phyloP scores from a whole-genome alignment of 768 basidiomycete species.

The Clathrus columnatus region DNA sequence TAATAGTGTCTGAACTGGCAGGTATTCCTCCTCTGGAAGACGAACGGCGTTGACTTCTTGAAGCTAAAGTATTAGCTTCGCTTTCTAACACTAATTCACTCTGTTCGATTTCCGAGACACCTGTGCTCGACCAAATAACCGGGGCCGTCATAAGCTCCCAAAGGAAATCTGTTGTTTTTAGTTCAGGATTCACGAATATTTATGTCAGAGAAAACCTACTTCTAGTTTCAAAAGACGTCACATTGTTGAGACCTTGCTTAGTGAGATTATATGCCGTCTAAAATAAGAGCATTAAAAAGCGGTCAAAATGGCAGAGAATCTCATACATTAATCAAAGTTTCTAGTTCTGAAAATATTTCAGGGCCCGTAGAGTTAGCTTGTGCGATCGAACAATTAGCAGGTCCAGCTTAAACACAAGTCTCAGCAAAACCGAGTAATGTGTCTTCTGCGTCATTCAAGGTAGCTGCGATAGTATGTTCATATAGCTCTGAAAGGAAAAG shows the following conservation, averaged over 20 bases:
- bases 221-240: constrained; percentile 1
- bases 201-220: background rate
- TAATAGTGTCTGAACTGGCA: background rate
- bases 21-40: background rate
- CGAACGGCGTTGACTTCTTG: background rate
- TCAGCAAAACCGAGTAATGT: background rate
- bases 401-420: constrained; percentile 18
- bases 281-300: constrained; percentile 19
- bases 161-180: background rate
- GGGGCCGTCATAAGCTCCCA: background rate
- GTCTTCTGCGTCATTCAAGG: background rate
- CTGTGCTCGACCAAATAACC: background rate
- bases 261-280: constrained; percentile 13
- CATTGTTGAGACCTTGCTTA: background rate
- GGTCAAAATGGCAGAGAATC: constrained; percentile 16
- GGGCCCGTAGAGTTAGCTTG: constrained; percentile 12
- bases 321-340: constrained; percentile 17
- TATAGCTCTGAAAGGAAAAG: background rate
- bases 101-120: background rate
- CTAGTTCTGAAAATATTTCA: constrained; percentile 16
- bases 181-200: background rate
- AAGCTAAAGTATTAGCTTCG: background rate
- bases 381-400: constrained; percentile 20
- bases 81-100: background rate
- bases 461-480: background rate